Base-by-base conservation (phyloP, 768 basidiomycete genomes). In the Fibroporia radiculosa region DNA sequence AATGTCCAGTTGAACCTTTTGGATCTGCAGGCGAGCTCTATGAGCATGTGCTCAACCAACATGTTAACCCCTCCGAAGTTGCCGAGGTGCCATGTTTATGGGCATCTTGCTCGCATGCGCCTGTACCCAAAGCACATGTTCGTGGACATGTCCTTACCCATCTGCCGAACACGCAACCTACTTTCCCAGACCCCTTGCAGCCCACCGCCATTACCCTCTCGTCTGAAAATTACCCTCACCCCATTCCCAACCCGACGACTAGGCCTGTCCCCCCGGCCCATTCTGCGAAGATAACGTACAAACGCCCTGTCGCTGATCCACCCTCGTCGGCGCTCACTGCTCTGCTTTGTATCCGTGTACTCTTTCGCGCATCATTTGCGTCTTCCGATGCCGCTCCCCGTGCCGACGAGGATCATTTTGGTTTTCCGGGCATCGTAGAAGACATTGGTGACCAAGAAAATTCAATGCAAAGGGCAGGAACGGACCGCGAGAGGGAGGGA, bases 321-420 rank as follows among this genome's bases (percentile, higher is more conserved):
- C 78, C 84, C 2, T 78, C 83, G 12, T 77, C 73, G 41, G 80
- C 90, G 3, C 75, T 93, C 26, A 84, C 88, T 0, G 84, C 92
- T 2, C 66, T 93, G 13, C 74, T 93, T 19, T 78, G 88, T 48
- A 74, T 93, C 37, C 84, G 93, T 7, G 80, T 91, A 47, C 71
- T 95, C 16, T 93, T 89, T 60, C 74, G 87, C 35, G 76, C 79
- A 4, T 78, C 91, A 1, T 89, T 90, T 55, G 81, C 82, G 16
- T 77, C 83, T 5, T 68, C 71, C 6, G 86, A 87, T 51, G 60
- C 68, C 2, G 74, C 74, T 4, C 85, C 86, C 25, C 73, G 85
- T 22, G 80, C 72, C 2, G 84, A 88, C 56, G 83, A 76, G 18
- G 89, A 93, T 47, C 85, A 88, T 51, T 95, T 93, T 62, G 92